Percentiles rank a stretch among this genome's conserved stretches.
Conservation (phyloP, 257 asterid species). For the Nicotiana otophora region DNA sequence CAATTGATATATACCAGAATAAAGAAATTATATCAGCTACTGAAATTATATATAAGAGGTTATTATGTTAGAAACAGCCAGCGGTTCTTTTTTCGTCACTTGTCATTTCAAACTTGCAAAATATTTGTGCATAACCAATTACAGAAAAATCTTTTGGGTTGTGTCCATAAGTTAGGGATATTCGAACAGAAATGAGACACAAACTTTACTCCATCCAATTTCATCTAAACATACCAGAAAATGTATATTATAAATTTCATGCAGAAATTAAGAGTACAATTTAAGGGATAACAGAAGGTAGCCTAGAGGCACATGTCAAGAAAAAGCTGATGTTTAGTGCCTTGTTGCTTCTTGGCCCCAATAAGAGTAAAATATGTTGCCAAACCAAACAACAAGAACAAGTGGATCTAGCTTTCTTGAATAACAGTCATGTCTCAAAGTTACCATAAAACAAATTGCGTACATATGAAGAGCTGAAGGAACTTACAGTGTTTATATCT, state of each 20-base stretch:
- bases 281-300: background rate
- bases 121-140: background rate
- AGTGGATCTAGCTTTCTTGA: background rate
- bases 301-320: background rate
- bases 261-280: background rate
- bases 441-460: background rate
- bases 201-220: background rate
- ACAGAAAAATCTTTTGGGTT: background rate
- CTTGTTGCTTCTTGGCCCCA: background rate
- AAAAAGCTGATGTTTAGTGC: background rate
- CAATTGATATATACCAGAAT: background rate
- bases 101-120: background rate
- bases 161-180: background rate
- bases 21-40: background rate
- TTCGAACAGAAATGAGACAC: background rate
- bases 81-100: background rate
- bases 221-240: background rate
- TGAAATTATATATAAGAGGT: background rate
- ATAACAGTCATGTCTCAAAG: background rate
- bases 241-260: background rate
- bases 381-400: background rate
- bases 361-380: background rate
- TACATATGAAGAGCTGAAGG: slow-evolving; percentile 14
- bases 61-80: background rate
- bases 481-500: slow-evolving; percentile 67